Conservation (phyloP, 2,329 filamentous ascomycete species). For the Aspergillus udagawae region DNA sequence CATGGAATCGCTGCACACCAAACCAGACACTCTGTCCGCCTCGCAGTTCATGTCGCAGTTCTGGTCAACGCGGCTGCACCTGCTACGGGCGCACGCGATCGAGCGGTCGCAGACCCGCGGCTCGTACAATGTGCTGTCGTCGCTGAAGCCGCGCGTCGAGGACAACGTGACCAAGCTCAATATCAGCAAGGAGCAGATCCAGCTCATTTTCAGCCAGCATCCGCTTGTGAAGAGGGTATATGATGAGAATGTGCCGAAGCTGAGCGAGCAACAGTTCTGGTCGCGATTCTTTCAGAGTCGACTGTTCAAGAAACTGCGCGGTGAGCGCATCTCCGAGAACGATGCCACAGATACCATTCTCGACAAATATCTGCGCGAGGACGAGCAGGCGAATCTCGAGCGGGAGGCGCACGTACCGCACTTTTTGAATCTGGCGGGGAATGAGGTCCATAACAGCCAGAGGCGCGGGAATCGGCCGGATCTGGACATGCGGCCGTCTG, state of each 20-base stretch:
- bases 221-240: slow-evolving; percentile 86
- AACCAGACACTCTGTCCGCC: slow-evolving; percentile 77
- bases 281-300: slow-evolving; percentile 88
- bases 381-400: slow-evolving; percentile 53
- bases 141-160: slow-evolving; percentile 74
- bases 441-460: slow-evolving; percentile 91
- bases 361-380: slow-evolving; percentile 76
- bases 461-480: slow-evolving; percentile 83
- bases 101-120: slow-evolving; percentile 82
- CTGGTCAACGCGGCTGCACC: slow-evolving; percentile 83
- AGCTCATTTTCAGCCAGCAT: slow-evolving; percentile 89
- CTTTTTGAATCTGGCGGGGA: slow-evolving; percentile 88
- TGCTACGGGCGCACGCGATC: slow-evolving; percentile 85
- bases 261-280: slow-evolving; percentile 83
- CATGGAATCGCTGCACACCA: slow-evolving; percentile 75
- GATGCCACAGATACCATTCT: slow-evolving; percentile 75
- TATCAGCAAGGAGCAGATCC: slow-evolving; percentile 86
- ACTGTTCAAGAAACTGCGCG: slow-evolving; percentile 84
- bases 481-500: slow-evolving; percentile 77
- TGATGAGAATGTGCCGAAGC: slow-evolving; percentile 83
- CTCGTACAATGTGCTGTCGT: slow-evolving; percentile 88
- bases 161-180: slow-evolving; percentile 74
- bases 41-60: slow-evolving; percentile 86
- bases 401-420: slow-evolving; percentile 68
- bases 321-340: slow-evolving; percentile 75